phyloP scores from a whole-genome alignment of 768 basidiomycete genomes.

The Leucogyrophana mollusca region DNA sequence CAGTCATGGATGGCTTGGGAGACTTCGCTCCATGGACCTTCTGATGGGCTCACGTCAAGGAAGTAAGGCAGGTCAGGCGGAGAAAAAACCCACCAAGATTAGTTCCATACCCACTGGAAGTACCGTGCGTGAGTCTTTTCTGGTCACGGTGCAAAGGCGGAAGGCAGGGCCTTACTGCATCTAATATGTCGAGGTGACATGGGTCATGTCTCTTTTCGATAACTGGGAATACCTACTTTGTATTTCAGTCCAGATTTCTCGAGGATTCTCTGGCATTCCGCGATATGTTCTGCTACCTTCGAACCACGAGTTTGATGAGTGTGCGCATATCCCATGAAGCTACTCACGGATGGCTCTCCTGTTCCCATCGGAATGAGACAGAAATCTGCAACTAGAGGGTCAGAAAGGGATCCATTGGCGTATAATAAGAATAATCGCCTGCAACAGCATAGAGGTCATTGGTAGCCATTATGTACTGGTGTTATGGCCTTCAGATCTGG shows the following conservation, averaged over 20 bases:
- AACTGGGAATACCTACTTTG: slow-evolving; percentile 48
- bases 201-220: background rate
- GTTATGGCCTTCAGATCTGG: too few species aligned
- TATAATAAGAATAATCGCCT: slow-evolving; percentile 37
- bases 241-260: slow-evolving; percentile 81
- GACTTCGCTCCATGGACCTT: slow-evolving; percentile 87
- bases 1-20: slow-evolving; percentile 87
- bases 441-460: slow-evolving; percentile 74
- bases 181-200: slow-evolving; percentile 13
- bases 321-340: slow-evolving; percentile 8
- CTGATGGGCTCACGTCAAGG: slow-evolving; percentile 24
- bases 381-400: slow-evolving; percentile 55
- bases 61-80: background rate
- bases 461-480: too few species aligned
- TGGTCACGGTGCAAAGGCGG: too few species aligned
- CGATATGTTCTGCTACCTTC: slow-evolving; percentile 80
- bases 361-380: slow-evolving; percentile 89
- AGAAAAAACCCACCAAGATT: slow-evolving; percentile 59
- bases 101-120: slow-evolving; percentile 91
- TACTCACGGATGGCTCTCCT: slow-evolving; percentile 61
- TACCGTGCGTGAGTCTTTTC: too few species aligned
- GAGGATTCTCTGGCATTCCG: slow-evolving; percentile 80
- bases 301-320: slow-evolving; percentile 10
- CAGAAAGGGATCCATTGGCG: background rate
- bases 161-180: slow-evolving; percentile 34